A percentile compares a stretch with the other conserved stretches of the same genome.
These are phyloP conservation scores for Malassezia obtusa DNA, from an alignment of 1,284 basidiomycete species.

Conservation along the genomic window DNA sequence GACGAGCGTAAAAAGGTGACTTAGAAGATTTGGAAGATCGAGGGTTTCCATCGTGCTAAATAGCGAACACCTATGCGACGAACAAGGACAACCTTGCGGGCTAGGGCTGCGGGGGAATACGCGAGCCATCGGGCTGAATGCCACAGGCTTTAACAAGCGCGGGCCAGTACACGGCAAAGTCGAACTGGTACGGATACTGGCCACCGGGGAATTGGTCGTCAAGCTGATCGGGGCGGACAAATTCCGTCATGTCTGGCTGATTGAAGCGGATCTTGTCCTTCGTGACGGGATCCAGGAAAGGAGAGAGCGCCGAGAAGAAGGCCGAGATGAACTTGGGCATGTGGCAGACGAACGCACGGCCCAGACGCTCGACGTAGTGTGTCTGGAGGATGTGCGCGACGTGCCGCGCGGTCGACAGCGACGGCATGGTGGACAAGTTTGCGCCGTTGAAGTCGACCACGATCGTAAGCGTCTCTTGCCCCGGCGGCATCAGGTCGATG, in stretches of 20 bases:
- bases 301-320: constrained; percentile 68
- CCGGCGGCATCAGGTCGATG: constrained; percentile 35
- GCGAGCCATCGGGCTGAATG: constrained; percentile 27
- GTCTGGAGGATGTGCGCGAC: constrained; percentile 65
- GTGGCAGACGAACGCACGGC: constrained; percentile 72
- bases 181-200: constrained; percentile 64
- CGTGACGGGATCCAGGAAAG: constrained; percentile 81
- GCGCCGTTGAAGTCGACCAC: constrained; percentile 36
- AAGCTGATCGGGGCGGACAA: constrained; percentile 65
- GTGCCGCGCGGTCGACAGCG: constrained; percentile 22
- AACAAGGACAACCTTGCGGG: background rate
- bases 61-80: too few species aligned
- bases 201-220: constrained; percentile 70
- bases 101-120: background rate
- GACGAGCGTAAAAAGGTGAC: constrained; percentile 95
- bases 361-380: constrained; percentile 81
- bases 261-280: constrained; percentile 80
- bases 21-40: constrained; percentile 10
- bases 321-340: constrained; percentile 54
- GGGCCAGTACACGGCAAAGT: constrained; percentile 60
- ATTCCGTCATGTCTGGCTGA: constrained; percentile 55
- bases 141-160: constrained; percentile 23
- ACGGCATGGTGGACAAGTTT: constrained; percentile 28
- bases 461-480: constrained; percentile 33
- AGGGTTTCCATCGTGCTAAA: too few species aligned